Percentiles rank a stretch among this genome's conserved stretches.
phyloP scores from a whole-genome alignment of 2,329 filamentous ascomycete genomes.

The Trichoderma semiorbis region DNA sequence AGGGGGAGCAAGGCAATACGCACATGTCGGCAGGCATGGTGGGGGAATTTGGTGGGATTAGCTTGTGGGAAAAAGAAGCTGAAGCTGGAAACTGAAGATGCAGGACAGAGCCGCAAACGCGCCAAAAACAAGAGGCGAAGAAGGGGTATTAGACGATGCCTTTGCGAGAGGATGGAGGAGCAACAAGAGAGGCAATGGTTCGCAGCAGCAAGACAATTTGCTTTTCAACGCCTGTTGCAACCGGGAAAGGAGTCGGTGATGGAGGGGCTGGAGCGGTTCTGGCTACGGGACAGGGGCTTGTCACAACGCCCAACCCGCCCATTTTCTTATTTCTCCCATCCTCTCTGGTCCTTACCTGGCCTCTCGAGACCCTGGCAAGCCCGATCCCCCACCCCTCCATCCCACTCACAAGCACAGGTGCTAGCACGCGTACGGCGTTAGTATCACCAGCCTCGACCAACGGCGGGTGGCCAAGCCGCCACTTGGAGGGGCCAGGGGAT shows the following conservation, averaged over 20 bases:
- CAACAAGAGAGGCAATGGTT: conserved; percentile 26
- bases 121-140: conserved; percentile 6
- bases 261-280: conserved; percentile 39
- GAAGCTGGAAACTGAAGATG: conserved; percentile 23
- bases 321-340: not conserved
- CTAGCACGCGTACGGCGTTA: conserved; percentile 9
- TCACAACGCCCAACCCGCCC: conserved; percentile 14
- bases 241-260: conserved; percentile 34
- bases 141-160: conserved; percentile 23
- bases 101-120: conserved; percentile 14
- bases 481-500: conserved; percentile 10
- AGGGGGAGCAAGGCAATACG: conserved; percentile 25
- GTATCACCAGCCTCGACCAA: conserved; percentile 10
- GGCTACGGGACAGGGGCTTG: conserved; percentile 28
- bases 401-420: not conserved
- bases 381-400: conserved; percentile 18
- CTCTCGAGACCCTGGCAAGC: conserved; percentile 17
- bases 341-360: not conserved
- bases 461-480: conserved; percentile 15
- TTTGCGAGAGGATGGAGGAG: conserved; percentile 24
- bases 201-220: conserved; percentile 25
- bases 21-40: conserved; percentile 41
- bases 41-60: conserved; percentile 25
- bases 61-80: conserved; percentile 6
- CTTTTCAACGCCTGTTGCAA: conserved; percentile 26